These are phyloP conservation scores for Suhomyces kilbournensis DNA, from an alignment of 805 yeast genomes.

Conservation along the genomic window DNA sequence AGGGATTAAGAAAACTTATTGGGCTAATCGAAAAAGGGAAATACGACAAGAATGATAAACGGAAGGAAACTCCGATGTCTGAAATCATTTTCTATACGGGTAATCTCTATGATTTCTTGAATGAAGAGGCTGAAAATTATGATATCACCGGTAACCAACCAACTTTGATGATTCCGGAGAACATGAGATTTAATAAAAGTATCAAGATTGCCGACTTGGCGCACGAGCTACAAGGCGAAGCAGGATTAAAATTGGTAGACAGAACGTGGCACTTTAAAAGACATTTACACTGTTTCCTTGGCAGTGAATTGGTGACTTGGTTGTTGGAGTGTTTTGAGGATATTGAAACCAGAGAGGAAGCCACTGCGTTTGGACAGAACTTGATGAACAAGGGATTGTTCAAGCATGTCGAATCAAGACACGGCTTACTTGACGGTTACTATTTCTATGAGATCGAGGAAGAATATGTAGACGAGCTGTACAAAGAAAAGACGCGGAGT, in stretches of 20 bases:
- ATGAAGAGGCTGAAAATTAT: slow-evolving; percentile 43
- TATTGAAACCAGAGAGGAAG: slow-evolving; percentile 78
- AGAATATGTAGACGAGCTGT: slow-evolving; percentile 44
- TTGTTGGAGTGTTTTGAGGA: slow-evolving; percentile 73
- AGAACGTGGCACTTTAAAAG: slow-evolving; percentile 88
- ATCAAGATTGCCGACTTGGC: slow-evolving; percentile 56
- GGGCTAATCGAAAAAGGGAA: slow-evolving; percentile 58
- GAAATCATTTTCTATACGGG: slow-evolving; percentile 89
- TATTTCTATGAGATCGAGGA: slow-evolving; percentile 75
- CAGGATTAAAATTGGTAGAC: slow-evolving; percentile 65
- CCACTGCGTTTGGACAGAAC: slow-evolving; percentile 72
- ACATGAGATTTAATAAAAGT: slow-evolving; percentile 44
- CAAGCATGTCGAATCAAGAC: slow-evolving; percentile 79
- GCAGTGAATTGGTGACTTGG: slow-evolving; percentile 87
- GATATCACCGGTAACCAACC: slow-evolving; percentile 37
- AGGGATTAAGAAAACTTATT: slow-evolving; percentile 74
- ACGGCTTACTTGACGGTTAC: slow-evolving; percentile 87
- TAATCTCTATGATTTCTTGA: slow-evolving; percentile 63
- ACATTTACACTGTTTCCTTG: slow-evolving; percentile 76
- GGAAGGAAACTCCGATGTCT: slow-evolving; percentile 44
- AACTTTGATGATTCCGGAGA: slow-evolving; percentile 31
- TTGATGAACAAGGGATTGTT: slow-evolving; percentile 72
- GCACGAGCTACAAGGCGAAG: slow-evolving; percentile 63
- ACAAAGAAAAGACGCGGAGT: slow-evolving; percentile 18
- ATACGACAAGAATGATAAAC: slow-evolving; percentile 28